Evolutionary conservation across 2,329 filamentous ascomycete genomes (phyloP).

Genomic region (Claviceps paspali): DNA sequence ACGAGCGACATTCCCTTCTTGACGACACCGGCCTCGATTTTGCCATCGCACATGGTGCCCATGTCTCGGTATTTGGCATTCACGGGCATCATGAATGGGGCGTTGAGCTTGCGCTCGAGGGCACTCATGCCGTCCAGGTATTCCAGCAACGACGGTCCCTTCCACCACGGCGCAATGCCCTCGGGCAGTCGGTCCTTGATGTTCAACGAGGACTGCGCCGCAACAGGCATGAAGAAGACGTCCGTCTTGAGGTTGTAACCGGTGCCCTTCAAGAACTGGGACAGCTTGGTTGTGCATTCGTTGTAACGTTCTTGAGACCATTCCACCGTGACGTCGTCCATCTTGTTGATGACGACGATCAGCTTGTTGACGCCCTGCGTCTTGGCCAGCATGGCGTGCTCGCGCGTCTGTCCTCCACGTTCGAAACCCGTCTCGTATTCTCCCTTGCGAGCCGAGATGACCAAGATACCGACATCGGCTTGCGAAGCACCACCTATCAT

Average conservation of each 20-base stretch:
- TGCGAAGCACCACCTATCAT: slow-evolving; percentile 96
- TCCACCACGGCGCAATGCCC: slow-evolving; percentile 65
- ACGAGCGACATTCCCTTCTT: slow-evolving; percentile 76
- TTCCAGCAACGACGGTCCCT: slow-evolving; percentile 81
- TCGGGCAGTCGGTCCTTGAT: slow-evolving; percentile 80
- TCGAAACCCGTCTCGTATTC: slow-evolving; percentile 99
- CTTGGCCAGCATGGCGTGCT: slow-evolving; percentile 95
- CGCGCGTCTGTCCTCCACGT: slow-evolving; percentile 85
- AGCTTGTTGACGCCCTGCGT: slow-evolving; percentile 97
- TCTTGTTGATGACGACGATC: slow-evolving; percentile 93
- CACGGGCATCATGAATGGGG: slow-evolving; percentile 98
- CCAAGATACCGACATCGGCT: slow-evolving; percentile 84
- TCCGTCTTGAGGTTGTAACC: slow-evolving; percentile 93
- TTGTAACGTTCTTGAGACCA: slow-evolving; percentile 90
- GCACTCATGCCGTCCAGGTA: slow-evolving; percentile 90
- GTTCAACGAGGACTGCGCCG: slow-evolving; percentile 69
- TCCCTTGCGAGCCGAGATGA: slow-evolving; percentile 92
- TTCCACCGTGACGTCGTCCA: slow-evolving; percentile 93
- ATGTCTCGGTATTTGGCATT: slow-evolving; percentile 94
- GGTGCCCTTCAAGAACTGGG: slow-evolving; percentile 75
- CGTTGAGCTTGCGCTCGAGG: slow-evolving; percentile 88
- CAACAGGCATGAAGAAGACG: slow-evolving; percentile 90
- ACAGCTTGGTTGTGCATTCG: slow-evolving; percentile 82
- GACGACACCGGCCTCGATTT: slow-evolving; percentile 86
- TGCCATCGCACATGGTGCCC: slow-evolving; percentile 94